These are phyloP conservation scores for Candida insectalens DNA, from an alignment of 805 yeast species.

Conservation along the genomic window DNA sequence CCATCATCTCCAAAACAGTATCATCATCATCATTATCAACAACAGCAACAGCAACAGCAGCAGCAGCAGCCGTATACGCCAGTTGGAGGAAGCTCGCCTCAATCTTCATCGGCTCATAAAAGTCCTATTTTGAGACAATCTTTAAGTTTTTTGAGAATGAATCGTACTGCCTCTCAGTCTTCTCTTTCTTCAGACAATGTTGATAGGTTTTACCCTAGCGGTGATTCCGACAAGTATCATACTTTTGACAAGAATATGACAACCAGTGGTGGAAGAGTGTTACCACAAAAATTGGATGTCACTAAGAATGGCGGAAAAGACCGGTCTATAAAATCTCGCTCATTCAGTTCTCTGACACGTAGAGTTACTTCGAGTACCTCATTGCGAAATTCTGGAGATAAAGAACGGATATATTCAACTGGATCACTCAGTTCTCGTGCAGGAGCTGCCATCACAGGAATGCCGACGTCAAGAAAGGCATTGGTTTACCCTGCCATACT, in stretches of 20 bases:
- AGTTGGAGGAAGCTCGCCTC: neutral
- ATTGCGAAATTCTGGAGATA: constrained; percentile 21
- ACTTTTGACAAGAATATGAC: constrained; percentile 26
- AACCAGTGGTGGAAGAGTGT: constrained; percentile 30
- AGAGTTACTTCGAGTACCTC: constrained; percentile 27
- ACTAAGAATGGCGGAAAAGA: constrained; percentile 8
- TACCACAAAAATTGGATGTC: constrained; percentile 37
- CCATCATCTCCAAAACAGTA: neutral
- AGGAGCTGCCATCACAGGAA: constrained; percentile 14
- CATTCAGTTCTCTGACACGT: constrained; percentile 33
- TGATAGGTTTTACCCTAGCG: neutral
- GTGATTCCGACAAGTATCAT: constrained; percentile 22
- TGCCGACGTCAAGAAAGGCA: constrained; percentile 46
- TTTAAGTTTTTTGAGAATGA: constrained; percentile 23
- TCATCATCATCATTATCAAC: constrained; percentile 4
- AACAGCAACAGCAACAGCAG: constrained; percentile 4
- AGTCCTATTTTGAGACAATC: constrained; percentile 31
- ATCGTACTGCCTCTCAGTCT: constrained; percentile 16
- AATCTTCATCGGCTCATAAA: constrained; percentile 7
- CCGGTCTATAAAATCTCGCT: constrained; percentile 34
- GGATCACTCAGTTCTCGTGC: constrained; percentile 29
- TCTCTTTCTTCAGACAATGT: constrained; percentile 12
- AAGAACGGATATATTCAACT: constrained; percentile 18
- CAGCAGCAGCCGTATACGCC: constrained; percentile 4
- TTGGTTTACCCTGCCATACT: constrained; percentile 83